phyloP scores from a whole-genome alignment of 306 rosid species.

The Begonia fuchsioides region DNA sequence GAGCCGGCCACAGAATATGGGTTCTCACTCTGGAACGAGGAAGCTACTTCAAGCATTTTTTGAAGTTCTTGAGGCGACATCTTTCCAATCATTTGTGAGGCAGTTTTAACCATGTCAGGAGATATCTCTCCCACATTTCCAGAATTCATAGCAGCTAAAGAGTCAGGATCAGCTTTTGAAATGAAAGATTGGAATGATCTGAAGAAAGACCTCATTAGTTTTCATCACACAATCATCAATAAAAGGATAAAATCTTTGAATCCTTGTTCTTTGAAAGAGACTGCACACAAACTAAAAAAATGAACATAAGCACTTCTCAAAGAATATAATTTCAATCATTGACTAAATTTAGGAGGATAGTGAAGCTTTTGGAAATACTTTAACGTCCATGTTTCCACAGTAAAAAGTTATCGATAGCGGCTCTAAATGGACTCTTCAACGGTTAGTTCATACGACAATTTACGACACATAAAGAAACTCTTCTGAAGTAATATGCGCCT shows the following conservation, averaged over 20 bases:
- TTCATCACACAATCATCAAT: background rate
- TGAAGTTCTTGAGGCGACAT: constrained; percentile 84
- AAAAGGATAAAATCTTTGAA: background rate
- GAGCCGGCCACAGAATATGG: constrained; percentile 31
- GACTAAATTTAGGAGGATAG: too few relatives aligned
- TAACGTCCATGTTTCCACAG: too few relatives aligned
- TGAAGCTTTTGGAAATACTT: too few relatives aligned
- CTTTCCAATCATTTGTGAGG: constrained; percentile 67
- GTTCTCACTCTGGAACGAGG: constrained; percentile 51
- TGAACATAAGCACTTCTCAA: too few relatives aligned
- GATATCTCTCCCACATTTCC: constrained; percentile 52
- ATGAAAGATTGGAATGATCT: constrained; percentile 80
- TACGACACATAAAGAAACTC: too few relatives aligned
- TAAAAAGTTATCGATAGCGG: too few relatives aligned
- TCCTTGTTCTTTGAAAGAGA: background rate
- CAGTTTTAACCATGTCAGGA: constrained; percentile 67
- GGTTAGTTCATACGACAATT: too few relatives aligned
- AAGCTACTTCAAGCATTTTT: constrained; percentile 62
- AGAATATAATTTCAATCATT: too few relatives aligned
- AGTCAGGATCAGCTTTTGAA: constrained; percentile 56
- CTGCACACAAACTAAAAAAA: background rate
- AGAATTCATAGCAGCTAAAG: constrained; percentile 46
- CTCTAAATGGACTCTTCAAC: too few relatives aligned
- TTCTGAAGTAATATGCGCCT: too few relatives aligned
- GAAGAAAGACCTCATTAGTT: background rate